Base-by-base conservation (phyloP, 495 filamentous ascomycete genomes). In the Aspergillus baeticus region DNA sequence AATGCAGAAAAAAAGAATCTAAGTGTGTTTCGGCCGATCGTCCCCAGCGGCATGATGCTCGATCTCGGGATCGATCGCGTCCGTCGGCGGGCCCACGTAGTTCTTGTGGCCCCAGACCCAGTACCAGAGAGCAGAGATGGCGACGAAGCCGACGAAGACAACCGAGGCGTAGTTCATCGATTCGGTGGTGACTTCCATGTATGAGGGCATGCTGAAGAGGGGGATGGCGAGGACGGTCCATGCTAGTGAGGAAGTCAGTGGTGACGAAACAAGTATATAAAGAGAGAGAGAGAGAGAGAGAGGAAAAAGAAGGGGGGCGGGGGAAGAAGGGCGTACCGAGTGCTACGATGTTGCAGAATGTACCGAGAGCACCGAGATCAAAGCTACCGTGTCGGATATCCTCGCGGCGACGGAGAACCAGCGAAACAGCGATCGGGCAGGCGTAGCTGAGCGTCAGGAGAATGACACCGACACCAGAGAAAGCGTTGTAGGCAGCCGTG, bases 391-490 rank as follows among this genome's bases (percentile, higher is more conserved):
- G 45, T 51, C 67, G 70, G 11, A 84, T 76, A 22, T 73, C 71
- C 51, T 71, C 62, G 13, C 81, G 71, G 5, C 76, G 68, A 0
- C 79, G 73, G 3, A 83, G 54, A 20, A 57, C 48, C 15, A 84
- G 57, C 33, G 76, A 81, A 39, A 87, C 79, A 3, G 85, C 64
- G 52, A 88, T 85, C 0, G 85, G 85, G 47, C 84, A 65, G n/a
- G 81, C 84, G 60, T 87, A 88, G 10, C 80, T 84, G 35, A 78
- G 77, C 18, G 79, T 81, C 1, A 87, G 67, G 54, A 81, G 86
- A 51, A 87, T 87, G 2, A 83, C 85, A 5, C 83, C 85, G 8
- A 86, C 83, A 21, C 83, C 84, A 0, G 84, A 86, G 62, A 88
- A 87, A 3, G 80, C 80, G 64, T 84, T 86, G 70, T 86, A 87